Percentiles rank a stretch among this genome's conserved stretches.
Conservation (phyloP, 2,329 filamentous ascomycete species). For the Emmonsiellopsis sp. region DNA sequence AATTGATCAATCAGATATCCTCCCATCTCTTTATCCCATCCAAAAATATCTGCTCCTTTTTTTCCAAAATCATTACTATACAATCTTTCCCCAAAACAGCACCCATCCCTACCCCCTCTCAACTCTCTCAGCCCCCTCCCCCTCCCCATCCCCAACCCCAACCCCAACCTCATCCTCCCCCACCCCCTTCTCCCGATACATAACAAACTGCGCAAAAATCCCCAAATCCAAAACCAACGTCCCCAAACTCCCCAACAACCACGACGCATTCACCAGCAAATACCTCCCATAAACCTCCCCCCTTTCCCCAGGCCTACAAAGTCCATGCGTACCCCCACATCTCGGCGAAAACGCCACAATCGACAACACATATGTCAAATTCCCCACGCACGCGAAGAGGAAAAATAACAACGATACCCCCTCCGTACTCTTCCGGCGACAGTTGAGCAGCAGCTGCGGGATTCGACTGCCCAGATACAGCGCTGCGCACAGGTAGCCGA, state of each 20-base stretch:
- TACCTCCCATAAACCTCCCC: slow-evolving; percentile 64
- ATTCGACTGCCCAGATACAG: slow-evolving; percentile 84
- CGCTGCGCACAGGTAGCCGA: slow-evolving; percentile 83
- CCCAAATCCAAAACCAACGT: slow-evolving; percentile 75
- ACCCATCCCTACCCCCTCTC: background rate
- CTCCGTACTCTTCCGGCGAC: slow-evolving; percentile 83
- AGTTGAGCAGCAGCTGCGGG: slow-evolving; percentile 87
- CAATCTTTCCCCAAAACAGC: background rate
- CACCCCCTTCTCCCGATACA: slow-evolving; percentile 51
- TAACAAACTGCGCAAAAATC: slow-evolving; percentile 86
- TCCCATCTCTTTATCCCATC: background rate
- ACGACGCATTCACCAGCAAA: slow-evolving; percentile 81
- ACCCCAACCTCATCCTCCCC: slow-evolving; percentile 15
- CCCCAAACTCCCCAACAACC: slow-evolving; percentile 81
- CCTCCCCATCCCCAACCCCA: background rate
- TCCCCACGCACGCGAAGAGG: slow-evolving; percentile 90
- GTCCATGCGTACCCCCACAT: slow-evolving; percentile 38
- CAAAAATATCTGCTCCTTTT: too few species aligned
- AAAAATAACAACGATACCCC: slow-evolving; percentile 93
- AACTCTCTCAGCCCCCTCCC: background rate
- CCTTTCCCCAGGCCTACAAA: slow-evolving; percentile 59
- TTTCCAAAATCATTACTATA: background rate
- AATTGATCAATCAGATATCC: background rate
- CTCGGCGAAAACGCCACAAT: slow-evolving; percentile 83
- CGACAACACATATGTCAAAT: slow-evolving; percentile 83